Base-by-base conservation (phyloP, 2,329 filamentous ascomycete genomes). In the Basipetospora sp. region DNA sequence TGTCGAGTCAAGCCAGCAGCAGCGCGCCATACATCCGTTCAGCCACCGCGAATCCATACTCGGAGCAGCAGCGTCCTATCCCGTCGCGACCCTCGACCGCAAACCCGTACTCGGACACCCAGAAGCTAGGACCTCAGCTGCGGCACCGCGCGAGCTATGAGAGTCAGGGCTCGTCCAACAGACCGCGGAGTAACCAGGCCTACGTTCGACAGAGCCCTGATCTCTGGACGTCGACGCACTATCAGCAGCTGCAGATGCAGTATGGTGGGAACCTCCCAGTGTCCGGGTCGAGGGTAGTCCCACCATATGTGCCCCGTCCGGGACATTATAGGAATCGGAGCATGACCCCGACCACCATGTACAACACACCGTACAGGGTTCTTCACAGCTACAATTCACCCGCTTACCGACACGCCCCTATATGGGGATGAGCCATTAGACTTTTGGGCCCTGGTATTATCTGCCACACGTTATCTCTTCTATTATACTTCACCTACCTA, bases 381-480 rank as follows among this genome's bases (percentile, higher is more conserved):
- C 53, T 73, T 8, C 70, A 74, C 52, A 73, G 68, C 51, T 72
- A 74, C 46, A 70, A 72, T 47, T 70, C 69, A 4, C 69, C 69
- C 4, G 67, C 69, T 5, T 74, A 74, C 46, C 60, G 60, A 19
- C 60, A 65, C 26, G 62, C 57, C 3, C 69, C 68, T 0, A 70
- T 73, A n/a, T 72, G 69, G 67, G 62, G 65, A n/a, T 70, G 44
- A 54, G 29, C 27, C 5, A 16, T 31, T 28, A n/a, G 26, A 25
- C 22, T 25, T 25, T 25, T 25, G 22, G 22, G 22, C 6, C 11
- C 22, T 11, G 22, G 11, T n/a, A n/a, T n/a, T n/a, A n/a, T n/a
- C n/a, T n/a, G n/a, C n/a, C n/a, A n/a, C n/a, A n/a, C n/a, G n/a
- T n/a, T n/a, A n/a, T n/a, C n/a, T n/a, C n/a, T n/a, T n/a, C n/a